Percentiles rank a stretch among this genome's conserved stretches.
Conservation (phyloP, 768 basidiomycete species). For the Mycena indigotica region DNA sequence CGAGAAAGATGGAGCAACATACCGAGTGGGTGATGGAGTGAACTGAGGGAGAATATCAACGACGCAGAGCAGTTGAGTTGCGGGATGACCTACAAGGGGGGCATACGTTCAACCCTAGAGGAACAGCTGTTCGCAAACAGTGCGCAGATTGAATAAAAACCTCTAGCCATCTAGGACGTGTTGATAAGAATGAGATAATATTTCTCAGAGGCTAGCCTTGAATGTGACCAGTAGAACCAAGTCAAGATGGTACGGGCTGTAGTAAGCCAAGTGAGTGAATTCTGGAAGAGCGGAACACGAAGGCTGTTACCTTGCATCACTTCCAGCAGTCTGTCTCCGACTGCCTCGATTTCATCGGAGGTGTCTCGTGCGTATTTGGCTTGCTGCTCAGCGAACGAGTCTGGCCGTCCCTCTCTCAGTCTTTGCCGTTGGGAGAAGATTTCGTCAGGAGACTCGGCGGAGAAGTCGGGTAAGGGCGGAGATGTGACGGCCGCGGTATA, state of each 20-base stretch:
- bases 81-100: constrained; percentile 43
- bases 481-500: constrained; percentile 66
- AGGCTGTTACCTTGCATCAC: constrained; percentile 56
- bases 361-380: constrained; percentile 56
- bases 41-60: constrained; percentile 32
- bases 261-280: neutral
- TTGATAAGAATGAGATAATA: neutral
- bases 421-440: constrained; percentile 54
- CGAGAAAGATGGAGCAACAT: constrained; percentile 53
- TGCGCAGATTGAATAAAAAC: constrained; percentile 61
- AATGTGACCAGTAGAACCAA: constrained; percentile 78
- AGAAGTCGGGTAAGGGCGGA: constrained; percentile 53
- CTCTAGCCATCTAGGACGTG: constrained; percentile 65
- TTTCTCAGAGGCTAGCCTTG: constrained; percentile 50
- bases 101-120: constrained; percentile 70
- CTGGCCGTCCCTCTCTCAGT: constrained; percentile 46
- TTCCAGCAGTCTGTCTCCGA: constrained; percentile 59
- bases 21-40: constrained; percentile 62
- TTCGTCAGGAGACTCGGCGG: constrained; percentile 49
- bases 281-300: too few relatives aligned
- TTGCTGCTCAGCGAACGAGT: constrained; percentile 69
- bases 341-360: constrained; percentile 47
- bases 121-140: constrained; percentile 59
- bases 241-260: constrained; percentile 63
- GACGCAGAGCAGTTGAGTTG: neutral